phyloP scores from a whole-genome alignment of 768 basidiomycete species.

The Auricularia sp. region DNA sequence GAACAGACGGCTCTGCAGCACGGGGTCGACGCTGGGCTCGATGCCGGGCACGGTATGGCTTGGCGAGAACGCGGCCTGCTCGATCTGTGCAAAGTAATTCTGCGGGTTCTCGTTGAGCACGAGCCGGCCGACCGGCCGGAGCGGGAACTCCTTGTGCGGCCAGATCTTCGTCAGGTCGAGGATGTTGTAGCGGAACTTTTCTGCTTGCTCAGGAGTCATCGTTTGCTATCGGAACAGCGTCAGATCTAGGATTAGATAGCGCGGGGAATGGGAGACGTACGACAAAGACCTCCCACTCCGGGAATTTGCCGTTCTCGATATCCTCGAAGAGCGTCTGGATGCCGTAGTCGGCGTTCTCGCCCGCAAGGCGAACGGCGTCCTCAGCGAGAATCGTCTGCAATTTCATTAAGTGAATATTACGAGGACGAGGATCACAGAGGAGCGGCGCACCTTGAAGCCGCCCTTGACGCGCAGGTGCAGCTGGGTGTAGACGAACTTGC shows the following conservation, averaged over 20 bases:
- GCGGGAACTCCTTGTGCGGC: slow-evolving; percentile 81
- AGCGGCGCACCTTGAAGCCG: slow-evolving; percentile 60
- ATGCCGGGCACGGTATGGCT: slow-evolving; percentile 57
- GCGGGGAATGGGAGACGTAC: too few relatives aligned
- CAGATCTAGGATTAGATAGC: too few relatives aligned
- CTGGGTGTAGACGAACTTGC: slow-evolving; percentile 47
- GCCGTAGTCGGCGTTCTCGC: slow-evolving; percentile 40
- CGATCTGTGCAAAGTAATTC: slow-evolving; percentile 30
- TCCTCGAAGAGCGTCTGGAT: slow-evolving; percentile 45
- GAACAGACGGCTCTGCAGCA: slow-evolving; percentile 90
- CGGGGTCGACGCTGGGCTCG: slow-evolving; percentile 85
- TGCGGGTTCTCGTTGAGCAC: slow-evolving; percentile 29
- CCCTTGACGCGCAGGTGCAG: slow-evolving; percentile 50
- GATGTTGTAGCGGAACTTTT: slow-evolving; percentile 82
- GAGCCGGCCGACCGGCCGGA: slow-evolving; percentile 49
- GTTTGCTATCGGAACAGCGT: slow-evolving; percentile 44
- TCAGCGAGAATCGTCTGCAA: slow-evolving; percentile 3
- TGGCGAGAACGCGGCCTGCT: slow-evolving; percentile 73
- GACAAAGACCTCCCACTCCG: slow-evolving; percentile 50
- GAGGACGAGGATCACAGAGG: not conserved
- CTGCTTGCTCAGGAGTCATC: slow-evolving; percentile 88
- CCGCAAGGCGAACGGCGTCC: slow-evolving; percentile 25
- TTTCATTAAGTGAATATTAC: too few relatives aligned
- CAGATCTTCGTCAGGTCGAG: slow-evolving; percentile 83
- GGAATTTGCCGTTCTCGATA: slow-evolving; percentile 42